These are phyloP conservation scores for Ascochyta rabiei DNA, from an alignment of 2,329 filamentous ascomycete genomes.

Conservation along the genomic window DNA sequence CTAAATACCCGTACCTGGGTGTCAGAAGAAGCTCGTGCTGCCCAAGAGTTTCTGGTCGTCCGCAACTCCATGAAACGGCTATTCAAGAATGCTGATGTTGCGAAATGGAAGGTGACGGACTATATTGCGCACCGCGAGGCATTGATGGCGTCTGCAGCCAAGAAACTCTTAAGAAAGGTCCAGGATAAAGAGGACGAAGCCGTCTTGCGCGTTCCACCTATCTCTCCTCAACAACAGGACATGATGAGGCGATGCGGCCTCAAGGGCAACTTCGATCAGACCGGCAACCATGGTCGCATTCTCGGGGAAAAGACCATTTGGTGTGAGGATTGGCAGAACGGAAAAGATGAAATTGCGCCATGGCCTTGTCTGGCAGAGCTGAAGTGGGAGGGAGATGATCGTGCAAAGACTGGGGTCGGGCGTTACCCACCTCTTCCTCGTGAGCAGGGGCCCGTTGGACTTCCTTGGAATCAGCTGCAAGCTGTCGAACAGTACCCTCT, in stretches of 20 bases:
- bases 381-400: constrained; percentile 56
- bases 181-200: constrained; percentile 20
- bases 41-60: constrained; percentile 38
- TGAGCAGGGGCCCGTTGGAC: constrained; percentile 47
- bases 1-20: constrained; percentile 34
- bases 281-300: constrained; percentile 38
- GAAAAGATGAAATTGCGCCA: constrained; percentile 45
- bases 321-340: constrained; percentile 41
- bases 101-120: constrained; percentile 40
- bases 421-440: constrained; percentile 53
- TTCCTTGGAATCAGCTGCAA: constrained; percentile 51
- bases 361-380: constrained; percentile 52
- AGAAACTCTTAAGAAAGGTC: constrained; percentile 20
- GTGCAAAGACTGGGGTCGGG: constrained; percentile 51
- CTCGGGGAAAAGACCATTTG: constrained; percentile 50
- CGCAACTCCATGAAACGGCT: constrained; percentile 45
- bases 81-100: constrained; percentile 42
- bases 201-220: background rate
- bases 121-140: constrained; percentile 42
- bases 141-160: constrained; percentile 26
- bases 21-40: constrained; percentile 31
- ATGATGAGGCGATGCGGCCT: constrained; percentile 25
- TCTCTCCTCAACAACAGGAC: constrained; percentile 18
- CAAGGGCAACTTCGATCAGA: constrained; percentile 28
- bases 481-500: constrained; percentile 47